A percentile compares a stretch with the other conserved stretches of the same genome.
These are phyloP conservation scores for Dipteronia sinensis DNA, from an alignment of 345 rosid genomes.

Conservation along the genomic window DNA sequence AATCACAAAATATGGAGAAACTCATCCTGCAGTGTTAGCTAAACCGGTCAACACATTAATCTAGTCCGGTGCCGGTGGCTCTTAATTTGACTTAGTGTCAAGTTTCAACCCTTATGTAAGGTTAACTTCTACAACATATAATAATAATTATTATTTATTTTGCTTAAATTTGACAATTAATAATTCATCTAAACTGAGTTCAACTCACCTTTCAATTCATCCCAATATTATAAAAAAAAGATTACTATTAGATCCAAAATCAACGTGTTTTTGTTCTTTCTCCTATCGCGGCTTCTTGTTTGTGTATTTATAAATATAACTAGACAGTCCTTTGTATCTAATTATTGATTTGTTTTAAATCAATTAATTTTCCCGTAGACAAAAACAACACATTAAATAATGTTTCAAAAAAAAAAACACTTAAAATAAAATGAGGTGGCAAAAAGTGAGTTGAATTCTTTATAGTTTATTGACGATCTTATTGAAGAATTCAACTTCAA, in stretches of 20 bases:
- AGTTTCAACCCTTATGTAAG: too few relatives aligned
- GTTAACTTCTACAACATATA: too few relatives aligned
- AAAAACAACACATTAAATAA: background rate
- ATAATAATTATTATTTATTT: background rate
- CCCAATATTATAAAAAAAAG: too few relatives aligned
- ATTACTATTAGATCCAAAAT: background rate
- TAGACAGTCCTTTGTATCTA: background rate
- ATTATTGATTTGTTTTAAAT: background rate
- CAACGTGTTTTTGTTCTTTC: background rate
- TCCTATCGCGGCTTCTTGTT: too few relatives aligned
- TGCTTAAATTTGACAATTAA: background rate
- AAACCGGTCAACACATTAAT: too few relatives aligned
- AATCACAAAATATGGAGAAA: too few relatives aligned
- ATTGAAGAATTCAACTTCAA: background rate
- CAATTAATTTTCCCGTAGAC: too few relatives aligned
- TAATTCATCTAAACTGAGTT: background rate
- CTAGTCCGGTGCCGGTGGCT: too few relatives aligned
- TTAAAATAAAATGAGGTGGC: background rate
- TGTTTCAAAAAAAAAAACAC: too few relatives aligned
- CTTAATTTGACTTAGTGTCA: too few relatives aligned
- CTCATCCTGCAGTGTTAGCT: too few relatives aligned
- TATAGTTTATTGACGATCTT: background rate
- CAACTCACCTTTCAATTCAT: too few relatives aligned
- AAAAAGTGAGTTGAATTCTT: background rate
- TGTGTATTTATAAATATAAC: background rate